Evolutionary conservation across 2,329 filamentous ascomycete species (phyloP), one percentile per base, ranked within the genome.

Genomic region (Colletotrichum noveboracense): DNA sequence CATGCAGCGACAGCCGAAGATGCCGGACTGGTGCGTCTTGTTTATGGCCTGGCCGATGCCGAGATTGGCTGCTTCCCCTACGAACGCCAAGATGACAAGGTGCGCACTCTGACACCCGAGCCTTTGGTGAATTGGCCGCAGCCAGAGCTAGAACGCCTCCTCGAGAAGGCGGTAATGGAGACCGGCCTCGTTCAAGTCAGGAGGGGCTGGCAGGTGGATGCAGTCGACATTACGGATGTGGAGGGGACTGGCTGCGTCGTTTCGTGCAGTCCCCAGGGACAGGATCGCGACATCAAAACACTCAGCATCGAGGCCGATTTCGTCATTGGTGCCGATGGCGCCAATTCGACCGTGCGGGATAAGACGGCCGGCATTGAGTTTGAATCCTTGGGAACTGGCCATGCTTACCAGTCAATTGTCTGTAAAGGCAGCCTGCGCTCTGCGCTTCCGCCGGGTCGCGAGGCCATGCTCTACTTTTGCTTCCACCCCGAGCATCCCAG

Each of bases 381-480:
- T 21, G 13, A 61, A 16, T 66, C 68, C 36, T 52, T 71, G 36
- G 67, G 72, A n/a, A 36, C 68, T 5, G 68, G 68, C 5, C 52
- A 74, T 18, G 67, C 61, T 28, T 74, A 74, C 52, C 67, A 74
- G 68, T 74, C 72, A 5, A 32, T 66, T 18, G 68, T 74, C 52
- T 74, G 60, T 13, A 66, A 66, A 30, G 72, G 67, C 34, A 74
- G 68, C 16, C 72, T 74, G 7, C 72, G 72, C 61, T 60, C 72
- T 4, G 67, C 68, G 52, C 67, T 74, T 21, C 72, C 68, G 14
- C 21, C 48, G 18, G 72, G 24, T 32, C 72, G 52, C 10, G 72
- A 74, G 67, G 72, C 60, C 52, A 74, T 74, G 72, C 72, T 74
- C 34, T 74, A 74, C 48, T 74, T 74, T 18, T 74, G 72, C 61